Conservation (phyloP, 2,329 filamentous ascomycete species). For the Penicillium sp. region DNA sequence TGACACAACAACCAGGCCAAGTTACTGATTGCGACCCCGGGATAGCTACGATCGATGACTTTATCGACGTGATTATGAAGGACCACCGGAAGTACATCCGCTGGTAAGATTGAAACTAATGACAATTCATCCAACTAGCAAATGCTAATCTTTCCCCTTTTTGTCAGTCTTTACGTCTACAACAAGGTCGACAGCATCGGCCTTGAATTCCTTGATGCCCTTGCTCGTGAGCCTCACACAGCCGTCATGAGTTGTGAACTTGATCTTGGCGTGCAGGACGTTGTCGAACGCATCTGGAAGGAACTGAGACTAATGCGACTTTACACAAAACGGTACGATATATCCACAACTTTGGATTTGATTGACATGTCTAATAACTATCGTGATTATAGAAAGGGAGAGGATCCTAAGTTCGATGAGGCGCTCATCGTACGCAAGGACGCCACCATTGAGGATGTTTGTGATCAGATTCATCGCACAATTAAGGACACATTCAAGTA, state of each 20-base stretch:
- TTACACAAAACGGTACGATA: conserved; percentile 74
- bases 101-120: conserved; percentile 46
- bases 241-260: conserved; percentile 98
- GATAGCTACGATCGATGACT: conserved; percentile 85
- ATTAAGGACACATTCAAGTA: conserved; percentile 99
- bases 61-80: conserved; percentile 99
- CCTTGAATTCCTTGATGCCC: conserved; percentile 85
- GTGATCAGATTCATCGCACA: conserved; percentile 87
- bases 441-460: conserved; percentile 93
- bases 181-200: conserved; percentile 98
- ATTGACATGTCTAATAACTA: conserved; percentile 5
- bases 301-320: conserved; percentile 86
- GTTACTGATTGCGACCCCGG: background rate
- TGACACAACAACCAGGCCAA: background rate
- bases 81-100: conserved; percentile 97
- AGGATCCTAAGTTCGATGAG: conserved; percentile 84
- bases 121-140: background rate
- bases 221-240: conserved; percentile 89
- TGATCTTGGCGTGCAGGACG: conserved; percentile 87
- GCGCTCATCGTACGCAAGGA: conserved; percentile 88
- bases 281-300: conserved; percentile 92
- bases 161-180: conserved; percentile 81
- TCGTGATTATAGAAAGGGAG: conserved; percentile 64
- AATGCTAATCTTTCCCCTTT: background rate
- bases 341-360: background rate